Evolutionary conservation across 345 rosid species (phyloP), one percentile per base, ranked within the genome.

Genomic region (Acer saccharum): DNA sequence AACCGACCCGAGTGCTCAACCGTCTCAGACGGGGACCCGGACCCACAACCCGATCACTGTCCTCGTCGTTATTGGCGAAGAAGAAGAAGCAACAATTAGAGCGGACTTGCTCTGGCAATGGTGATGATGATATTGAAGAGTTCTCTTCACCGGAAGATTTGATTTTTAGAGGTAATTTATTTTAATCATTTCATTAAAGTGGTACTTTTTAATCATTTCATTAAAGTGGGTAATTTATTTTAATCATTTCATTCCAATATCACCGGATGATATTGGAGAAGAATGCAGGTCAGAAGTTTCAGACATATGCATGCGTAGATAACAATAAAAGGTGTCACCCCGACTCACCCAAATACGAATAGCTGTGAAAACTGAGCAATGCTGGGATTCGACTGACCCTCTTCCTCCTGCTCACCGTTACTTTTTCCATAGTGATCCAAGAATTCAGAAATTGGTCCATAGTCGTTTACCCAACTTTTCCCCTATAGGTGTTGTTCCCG

Each of bases 71-170:
- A 8, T 41, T 41, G 18, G 10, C 64, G 20, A 69, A 75, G 69
- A 32, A 72, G 65, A 74, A 23, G 43, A 65, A 68, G 73, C 73
- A 62, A 64, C 80, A 61, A 68, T 48, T 64, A n/a, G 79, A 72
- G 78, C 58, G 77, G 46, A 68, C 32, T 79, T 39, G 13, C 41
- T 12, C 18, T 27, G 80, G 3, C 21, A 44, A 70, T 80, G 83
- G 76, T 25, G 93, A 92, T 48, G 98, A 93, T 64, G 97, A 94
- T 3, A 92, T 95, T 35, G 97, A 90, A 69, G 96, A 88, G 78
- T 92, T 93, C 84, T 92, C 97, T 69, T 91, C 97, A 2, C 88
- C 83, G 55, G 98, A 93, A 8, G 90, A 84, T 68, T 44, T 77
- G 32, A 29, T 70, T 14, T 43, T 48, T 25, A 64, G 46, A 68